Base-by-base conservation (phyloP, 345 rosid species). In the Gynandropsis gynandra region DNA sequence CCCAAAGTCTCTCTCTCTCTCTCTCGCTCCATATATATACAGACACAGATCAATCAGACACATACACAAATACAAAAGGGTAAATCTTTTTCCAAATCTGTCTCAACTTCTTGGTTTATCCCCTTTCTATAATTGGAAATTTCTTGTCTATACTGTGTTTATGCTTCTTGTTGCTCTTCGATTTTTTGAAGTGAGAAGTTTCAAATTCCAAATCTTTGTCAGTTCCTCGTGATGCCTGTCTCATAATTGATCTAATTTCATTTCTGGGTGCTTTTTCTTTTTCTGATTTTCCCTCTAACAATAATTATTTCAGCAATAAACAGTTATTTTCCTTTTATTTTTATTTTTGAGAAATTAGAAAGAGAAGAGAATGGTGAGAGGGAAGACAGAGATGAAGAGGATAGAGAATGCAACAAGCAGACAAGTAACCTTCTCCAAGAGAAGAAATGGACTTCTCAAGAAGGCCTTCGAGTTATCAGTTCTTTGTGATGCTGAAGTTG, bases 381-480 rank as follows among this genome's bases (percentile, higher is more conserved):
- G 90, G 45, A 86, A 82, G 64, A 86, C 88, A 37, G 81, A 86
- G 78, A 80, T 86, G 95, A 82, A 80, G 83, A 76, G 95, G 67
- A 86, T 86, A 59, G 95, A 82, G 72, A 86, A 86, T 48, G 78
- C 76, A 0, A 82, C 90, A 8, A 86, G 88, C 76, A 75, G 95
- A 73, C 95, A 86, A 69, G 95, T 86, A 41, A 86, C 95, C 37
- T 86, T 86, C 70, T 86, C 95, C 0, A 86, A 86, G 76, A 65
- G 95, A 54, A 82, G 92, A 59, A 86, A 77, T 65, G 95, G 88
- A 13, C 64, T 86, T 42, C 68, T 86, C 29, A 87, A 87, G 70
- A 87, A 87, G 58, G 96, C 87, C 9, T 87, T 77, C 55, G 92
- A 87, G 76, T 65, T 86, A 14, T 83, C 92, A 24, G 89, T 87